Base-by-base conservation (phyloP, 2,329 filamentous ascomycete species). In the Aspergillus vadensis region DNA sequence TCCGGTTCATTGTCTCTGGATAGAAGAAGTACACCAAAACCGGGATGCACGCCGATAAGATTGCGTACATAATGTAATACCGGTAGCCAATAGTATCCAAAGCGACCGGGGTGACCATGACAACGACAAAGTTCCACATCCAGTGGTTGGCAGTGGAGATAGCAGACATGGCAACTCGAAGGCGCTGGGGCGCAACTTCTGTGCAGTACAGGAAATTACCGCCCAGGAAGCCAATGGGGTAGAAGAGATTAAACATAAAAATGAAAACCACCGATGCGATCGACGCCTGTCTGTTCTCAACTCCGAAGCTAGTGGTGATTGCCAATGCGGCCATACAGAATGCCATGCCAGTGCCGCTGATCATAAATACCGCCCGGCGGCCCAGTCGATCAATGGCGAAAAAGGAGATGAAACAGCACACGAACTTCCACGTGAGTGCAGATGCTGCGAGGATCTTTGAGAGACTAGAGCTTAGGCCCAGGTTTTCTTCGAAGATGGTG, bases 211-310 rank as follows among this genome's bases (percentile, higher is more conserved):
- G 30, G 84, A 84, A 88, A 0, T 85, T 85, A 15, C 86, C 78
- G 12, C 85, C 84, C 3, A 86, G 70, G 83, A 84, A 87, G 1
- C 83, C 86, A 0, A 85, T 84, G 14, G 85, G 86, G 62, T 88
- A 88, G 59, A 85, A 86, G 1, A 85, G 84, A 62, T 88, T 88
- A 74, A 88, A 89, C 6, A 85, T 82, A 72, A 88, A 89, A 27
- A 88, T 66, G 48, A 70, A 70, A 19, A 59, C 57, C 3, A 63
- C 67, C 2, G 65, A 65, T n/a, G 50, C 61, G 38, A 67, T 63
- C 2, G 64, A 65, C 1, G 64, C 62, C 3, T 43, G 14, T 3
- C 57, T 41, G 23, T 66, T 63, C 10, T 39, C 51, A 3, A 27
- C 66, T 39, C 72, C 63, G 55, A 75, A 77, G 23, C 71, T 72